Percentiles rank a stretch among this genome's conserved stretches.
Evolutionary conservation across 1,284 basidiomycete genomes (phyloP).

Genomic region (Pseudozyma tsukubaensis): DNA sequence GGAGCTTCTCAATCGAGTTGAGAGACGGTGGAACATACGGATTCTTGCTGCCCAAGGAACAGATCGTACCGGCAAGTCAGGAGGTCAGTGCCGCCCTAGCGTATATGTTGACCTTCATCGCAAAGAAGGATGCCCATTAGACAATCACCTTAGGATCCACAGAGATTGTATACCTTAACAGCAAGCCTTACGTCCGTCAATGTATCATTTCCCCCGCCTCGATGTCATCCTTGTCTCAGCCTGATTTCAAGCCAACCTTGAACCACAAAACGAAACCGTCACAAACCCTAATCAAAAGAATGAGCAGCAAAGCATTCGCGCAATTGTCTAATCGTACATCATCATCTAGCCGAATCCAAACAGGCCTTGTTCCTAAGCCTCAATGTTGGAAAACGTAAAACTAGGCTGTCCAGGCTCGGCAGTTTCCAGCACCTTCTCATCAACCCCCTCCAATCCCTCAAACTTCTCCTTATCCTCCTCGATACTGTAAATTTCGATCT

Average conservation of each 20-base stretch:
- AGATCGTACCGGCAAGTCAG: slow-evolving; percentile 78
- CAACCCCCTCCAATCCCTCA: slow-evolving; percentile 74
- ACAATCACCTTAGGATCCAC: too few relatives aligned
- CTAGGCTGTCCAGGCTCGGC: slow-evolving; percentile 80
- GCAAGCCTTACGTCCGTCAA: background rate
- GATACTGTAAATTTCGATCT: slow-evolving; percentile 78
- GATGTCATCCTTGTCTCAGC: background rate
- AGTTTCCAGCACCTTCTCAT: slow-evolving; percentile 78
- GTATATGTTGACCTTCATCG: slow-evolving; percentile 50
- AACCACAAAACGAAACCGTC: background rate
- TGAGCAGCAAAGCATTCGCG: too few relatives aligned
- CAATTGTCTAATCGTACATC: too few relatives aligned
- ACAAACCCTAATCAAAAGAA: background rate
- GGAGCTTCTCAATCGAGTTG: slow-evolving; percentile 81
- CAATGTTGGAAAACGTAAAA: slow-evolving; percentile 38
- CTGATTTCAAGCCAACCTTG: background rate
- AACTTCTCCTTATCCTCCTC: slow-evolving; percentile 75
- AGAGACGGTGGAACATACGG: slow-evolving; percentile 87
- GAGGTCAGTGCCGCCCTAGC: slow-evolving; percentile 25
- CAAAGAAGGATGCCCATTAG: slow-evolving; percentile 16
- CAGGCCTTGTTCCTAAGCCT: slow-evolving; percentile 5
- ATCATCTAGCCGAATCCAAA: background rate
- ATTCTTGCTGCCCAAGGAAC: slow-evolving; percentile 77
- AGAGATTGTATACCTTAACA: background rate
- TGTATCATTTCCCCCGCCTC: background rate